phyloP scores from a whole-genome alignment of 1,284 basidiomycete species.

The Malassezia brasiliensis region DNA sequence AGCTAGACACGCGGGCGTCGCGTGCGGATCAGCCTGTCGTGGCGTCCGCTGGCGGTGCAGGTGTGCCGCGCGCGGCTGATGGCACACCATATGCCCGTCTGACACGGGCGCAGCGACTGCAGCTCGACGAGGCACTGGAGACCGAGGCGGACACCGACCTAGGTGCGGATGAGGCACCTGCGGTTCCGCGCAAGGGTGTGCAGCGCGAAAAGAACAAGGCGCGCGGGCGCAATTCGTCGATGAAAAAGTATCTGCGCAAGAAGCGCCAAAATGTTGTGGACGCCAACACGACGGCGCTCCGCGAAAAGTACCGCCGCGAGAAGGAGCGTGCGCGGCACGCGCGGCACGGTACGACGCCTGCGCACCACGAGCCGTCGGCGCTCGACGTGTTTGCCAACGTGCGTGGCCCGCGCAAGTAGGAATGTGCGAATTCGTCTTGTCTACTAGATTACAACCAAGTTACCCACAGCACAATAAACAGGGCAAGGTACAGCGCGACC shows the following conservation, averaged over 20 bases:
- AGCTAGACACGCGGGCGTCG: constrained; percentile 62
- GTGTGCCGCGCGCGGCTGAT: constrained; percentile 25
- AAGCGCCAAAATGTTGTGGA: constrained; percentile 43
- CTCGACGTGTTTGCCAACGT: constrained; percentile 14
- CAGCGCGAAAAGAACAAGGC: constrained; percentile 38
- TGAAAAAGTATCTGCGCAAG: constrained; percentile 40
- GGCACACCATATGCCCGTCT: constrained; percentile 40
- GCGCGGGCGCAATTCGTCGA: constrained; percentile 37
- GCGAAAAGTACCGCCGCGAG: constrained; percentile 17
- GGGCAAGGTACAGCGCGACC: constrained; percentile 26
- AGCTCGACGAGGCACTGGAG: constrained; percentile 22
- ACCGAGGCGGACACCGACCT: constrained; percentile 6
- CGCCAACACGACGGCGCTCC: constrained; percentile 23
- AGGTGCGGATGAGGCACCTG: not conserved
- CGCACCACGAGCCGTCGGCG: constrained; percentile 7
- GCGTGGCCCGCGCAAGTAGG: constrained; percentile 10
- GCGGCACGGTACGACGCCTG: not conserved
- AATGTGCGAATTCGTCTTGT: not conserved
- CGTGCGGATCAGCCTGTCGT: constrained; percentile 51
- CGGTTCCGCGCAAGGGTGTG: constrained; percentile 18
- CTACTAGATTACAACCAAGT: constrained; percentile 13
- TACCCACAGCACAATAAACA: constrained; percentile 25
- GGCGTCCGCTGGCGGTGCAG: constrained; percentile 10
- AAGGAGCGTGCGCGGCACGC: constrained; percentile 13
- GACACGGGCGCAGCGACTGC: constrained; percentile 32